Evolutionary conservation across 2,329 filamentous ascomycete species (phyloP), one percentile per base, ranked within the genome.

Genomic region (Rachicladosporium sp.): DNA sequence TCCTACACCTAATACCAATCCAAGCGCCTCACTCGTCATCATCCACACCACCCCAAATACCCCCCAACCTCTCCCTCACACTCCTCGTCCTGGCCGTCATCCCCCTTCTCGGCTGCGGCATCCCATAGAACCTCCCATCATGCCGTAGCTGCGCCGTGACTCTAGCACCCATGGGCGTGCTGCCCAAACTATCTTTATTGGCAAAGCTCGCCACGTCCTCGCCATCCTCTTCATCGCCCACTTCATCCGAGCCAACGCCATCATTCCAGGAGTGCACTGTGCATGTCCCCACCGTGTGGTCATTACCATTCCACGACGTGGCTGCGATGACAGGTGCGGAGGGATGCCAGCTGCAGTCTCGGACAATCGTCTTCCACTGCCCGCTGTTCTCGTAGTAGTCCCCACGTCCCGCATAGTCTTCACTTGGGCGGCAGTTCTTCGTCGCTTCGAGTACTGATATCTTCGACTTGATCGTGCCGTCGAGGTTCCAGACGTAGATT

Each of bases 311-410:
- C 79, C 84, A 86, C 0, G 80, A 77, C 6, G 86, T 91, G 31
- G 86, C 86, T 84, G 77, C 87, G 46, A 95, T 69, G 31, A 93
- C 69, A 1, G 87, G 86, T 2, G 82, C 84, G 47, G 72, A 80
- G 1, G 88, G 88, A 64, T 93, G 87, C 88, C 88, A 94, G 54
- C 81, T 86, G 13, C 82, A 85, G 66, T 95, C 88, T 29, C 88
- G 71, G 12, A 94, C 84, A 49, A 84, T 84, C 0, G 85, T 86
- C 46, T 73, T 73, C 82, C 82, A 89, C 7, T 66, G 63, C 0
- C 67, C 64, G 21, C 69, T 61, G 23, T 74, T 71, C n/a, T 74
- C 68, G 21, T 69, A 67, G 49, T 69, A 68, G 33, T 74, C 69
- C 51, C 77, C 80, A 6, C 70, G 65, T 36, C 74, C 71, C 21